Base-by-base conservation (phyloP, 768 basidiomycete genomes). In the Boletus tylopilopsis region DNA sequence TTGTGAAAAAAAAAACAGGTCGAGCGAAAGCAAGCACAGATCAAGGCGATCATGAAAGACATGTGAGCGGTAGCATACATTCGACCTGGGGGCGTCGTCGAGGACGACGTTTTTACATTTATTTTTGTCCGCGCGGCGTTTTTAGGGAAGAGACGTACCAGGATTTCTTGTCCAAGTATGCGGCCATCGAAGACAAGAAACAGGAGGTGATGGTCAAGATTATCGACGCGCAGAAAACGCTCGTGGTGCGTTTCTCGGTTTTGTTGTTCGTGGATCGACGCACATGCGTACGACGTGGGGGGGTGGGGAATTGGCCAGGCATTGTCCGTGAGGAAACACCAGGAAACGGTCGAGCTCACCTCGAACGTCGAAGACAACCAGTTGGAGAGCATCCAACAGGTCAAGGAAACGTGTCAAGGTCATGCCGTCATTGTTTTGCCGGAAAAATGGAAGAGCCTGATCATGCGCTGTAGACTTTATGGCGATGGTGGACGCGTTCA, bases 171-270 rank as follows among this genome's bases (percentile, higher is more conserved):
- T 16, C 24, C 16, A 47, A 60, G 34, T 60, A 68, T 7, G 54
- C 59, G 4, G 47, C 37, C 5, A 35, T 60, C 13, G 66, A 68
- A 34, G 63, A 69, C 37, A 59, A 55, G 58, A 54, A 57, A 27
- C 67, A 66, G 6, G 62, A 56, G 4, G 58, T 69, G 5, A 23
- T 59, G 11, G 56, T 57, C 42, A 59, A 62, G 34, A 66, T 69
- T 2, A 11, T 42, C 30, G 59, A 66, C 9, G 43, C 53, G 18
- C 56, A 65, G 45, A 53, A 55, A 34, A 49, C 46, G 16, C 64
- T 68, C 15, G 54, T 69, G 50, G 66, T 69, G 12, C 30, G 58
- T 51, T 11, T 15, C 24, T 15, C 6, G n/a, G n/a, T n/a, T n/a
- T n/a, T n/a, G n/a, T n/a, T n/a, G n/a, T n/a, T n/a, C n/a, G n/a